Conservation (phyloP, 139 green algal species). For the Coelastrella sp. region DNA sequence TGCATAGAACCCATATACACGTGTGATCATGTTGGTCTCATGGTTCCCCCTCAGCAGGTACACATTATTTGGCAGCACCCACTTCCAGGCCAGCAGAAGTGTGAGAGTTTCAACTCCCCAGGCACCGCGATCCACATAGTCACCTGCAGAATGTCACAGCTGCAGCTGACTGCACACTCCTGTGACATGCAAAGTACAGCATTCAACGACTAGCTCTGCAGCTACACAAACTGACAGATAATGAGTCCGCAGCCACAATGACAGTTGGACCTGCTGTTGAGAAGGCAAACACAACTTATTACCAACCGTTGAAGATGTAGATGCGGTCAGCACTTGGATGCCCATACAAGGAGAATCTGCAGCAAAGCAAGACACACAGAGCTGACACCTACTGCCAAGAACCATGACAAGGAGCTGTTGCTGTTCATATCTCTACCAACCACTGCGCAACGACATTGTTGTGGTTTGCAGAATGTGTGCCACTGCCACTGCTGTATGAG, state of each 20-base stretch:
- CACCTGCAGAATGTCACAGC: slow-evolving; percentile 1
- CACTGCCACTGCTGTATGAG: too few species aligned
- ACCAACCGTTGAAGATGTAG: slow-evolving; percentile 74
- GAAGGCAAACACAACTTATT: not conserved
- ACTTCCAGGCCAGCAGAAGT: slow-evolving; percentile 84
- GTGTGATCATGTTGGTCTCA: slow-evolving; percentile 87
- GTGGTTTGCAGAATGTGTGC: too few species aligned
- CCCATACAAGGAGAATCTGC: slow-evolving; percentile 50
- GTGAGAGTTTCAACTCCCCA: slow-evolving; percentile 95
- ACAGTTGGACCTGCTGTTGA: not conserved
- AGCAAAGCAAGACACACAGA: too few species aligned
- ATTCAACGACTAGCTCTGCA: too few species aligned
- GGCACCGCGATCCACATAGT: slow-evolving; percentile 65
- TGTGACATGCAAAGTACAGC: not conserved
- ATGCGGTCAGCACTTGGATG: slow-evolving; percentile 52
- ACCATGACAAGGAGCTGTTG: not conserved
- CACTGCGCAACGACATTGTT: not conserved
- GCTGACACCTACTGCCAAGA: too few species aligned
- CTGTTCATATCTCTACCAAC: too few species aligned
- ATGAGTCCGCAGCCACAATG: too few species aligned
- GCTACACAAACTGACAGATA: too few species aligned
- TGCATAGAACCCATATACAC: slow-evolving; percentile 77
- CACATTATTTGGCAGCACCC: slow-evolving; percentile 82
- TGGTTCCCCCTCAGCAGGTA: slow-evolving; percentile 96
- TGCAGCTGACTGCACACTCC: not conserved